Conservation (phyloP, 441 rosid species). For the Lepidium campestre region DNA sequence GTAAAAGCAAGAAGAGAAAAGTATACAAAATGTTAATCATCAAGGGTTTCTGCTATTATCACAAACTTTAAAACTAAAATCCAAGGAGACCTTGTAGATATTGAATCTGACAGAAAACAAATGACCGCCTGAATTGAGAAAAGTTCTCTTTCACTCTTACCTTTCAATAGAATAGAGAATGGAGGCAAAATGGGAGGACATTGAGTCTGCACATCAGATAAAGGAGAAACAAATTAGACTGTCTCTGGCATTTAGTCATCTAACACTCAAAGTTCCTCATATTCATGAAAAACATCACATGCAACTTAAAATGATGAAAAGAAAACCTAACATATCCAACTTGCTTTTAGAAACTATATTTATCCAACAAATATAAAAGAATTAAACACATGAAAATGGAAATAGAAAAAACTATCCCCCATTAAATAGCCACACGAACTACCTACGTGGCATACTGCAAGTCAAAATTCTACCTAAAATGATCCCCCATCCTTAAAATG, state of each 20-base stretch:
- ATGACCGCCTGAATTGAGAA: background rate
- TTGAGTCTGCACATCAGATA: slow-evolving; percentile 38
- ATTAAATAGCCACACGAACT: background rate
- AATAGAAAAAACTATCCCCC: background rate
- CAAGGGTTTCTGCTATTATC: background rate
- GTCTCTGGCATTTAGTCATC: background rate
- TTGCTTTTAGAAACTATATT: too few species aligned
- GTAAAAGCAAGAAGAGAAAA: background rate
- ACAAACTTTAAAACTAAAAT: background rate
- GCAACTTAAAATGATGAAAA: background rate
- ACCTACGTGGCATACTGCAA: background rate
- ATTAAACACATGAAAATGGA: background rate
- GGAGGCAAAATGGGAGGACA: slow-evolving; percentile 58
- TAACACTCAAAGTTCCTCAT: background rate
- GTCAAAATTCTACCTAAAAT: background rate
- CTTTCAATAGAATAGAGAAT: slow-evolving; percentile 42
- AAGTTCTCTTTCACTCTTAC: slow-evolving; percentile 11
- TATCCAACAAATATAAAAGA: background rate
- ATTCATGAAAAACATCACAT: background rate
- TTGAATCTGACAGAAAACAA: background rate
- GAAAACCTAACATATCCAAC: background rate
- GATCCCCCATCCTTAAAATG: too few species aligned
- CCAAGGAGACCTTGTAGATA: background rate
- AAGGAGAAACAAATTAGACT: background rate
- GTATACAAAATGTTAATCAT: background rate